Evolutionary conservation across 2,329 filamentous ascomycete species (phyloP).

Genomic region (Fusarium circinatum): DNA sequence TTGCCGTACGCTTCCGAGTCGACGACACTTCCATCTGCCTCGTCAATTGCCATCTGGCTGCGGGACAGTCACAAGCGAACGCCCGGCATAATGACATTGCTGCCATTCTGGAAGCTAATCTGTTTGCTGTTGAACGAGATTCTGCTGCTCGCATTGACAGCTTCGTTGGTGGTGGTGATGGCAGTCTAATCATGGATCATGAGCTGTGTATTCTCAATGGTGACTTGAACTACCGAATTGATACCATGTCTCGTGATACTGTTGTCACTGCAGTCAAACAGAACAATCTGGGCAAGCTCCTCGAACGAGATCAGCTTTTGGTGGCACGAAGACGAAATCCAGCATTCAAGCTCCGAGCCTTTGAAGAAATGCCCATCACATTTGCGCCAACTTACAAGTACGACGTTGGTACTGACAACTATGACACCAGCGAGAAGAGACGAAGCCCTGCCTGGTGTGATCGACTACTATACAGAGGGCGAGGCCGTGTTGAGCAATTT

Average conservation of each 20-base stretch:
- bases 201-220: slow-evolving; percentile 98
- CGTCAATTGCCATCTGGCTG: slow-evolving; percentile 96
- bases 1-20: slow-evolving; percentile 89
- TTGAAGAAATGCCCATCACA: slow-evolving; percentile 88
- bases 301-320: slow-evolving; percentile 93
- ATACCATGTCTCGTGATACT: slow-evolving; percentile 93
- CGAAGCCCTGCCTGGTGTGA: slow-evolving; percentile 97
- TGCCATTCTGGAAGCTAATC: slow-evolving; percentile 82
- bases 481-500: slow-evolving; percentile 84
- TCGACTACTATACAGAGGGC: slow-evolving; percentile 84
- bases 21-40: slow-evolving; percentile 97
- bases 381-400: slow-evolving; percentile 99
- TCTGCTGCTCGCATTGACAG: slow-evolving; percentile 75
- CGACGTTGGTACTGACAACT: slow-evolving; percentile 92
- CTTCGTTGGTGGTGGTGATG: slow-evolving; percentile 92
- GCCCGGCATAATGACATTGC: slow-evolving; percentile 93
- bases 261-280: slow-evolving; percentile 87
- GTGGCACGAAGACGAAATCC: slow-evolving; percentile 90
- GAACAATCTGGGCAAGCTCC: slow-evolving; percentile 83
- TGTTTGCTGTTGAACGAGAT: slow-evolving; percentile 79
- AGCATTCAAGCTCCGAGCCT: slow-evolving; percentile 86
- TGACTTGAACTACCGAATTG: slow-evolving; percentile 97
- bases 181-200: slow-evolving; percentile 93
- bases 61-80: slow-evolving; percentile 89
- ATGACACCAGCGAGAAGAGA: slow-evolving; percentile 95